Conservation (phyloP, 495 filamentous ascomycete genomes). For the Lasiosphaeriaceae sp. region DNA sequence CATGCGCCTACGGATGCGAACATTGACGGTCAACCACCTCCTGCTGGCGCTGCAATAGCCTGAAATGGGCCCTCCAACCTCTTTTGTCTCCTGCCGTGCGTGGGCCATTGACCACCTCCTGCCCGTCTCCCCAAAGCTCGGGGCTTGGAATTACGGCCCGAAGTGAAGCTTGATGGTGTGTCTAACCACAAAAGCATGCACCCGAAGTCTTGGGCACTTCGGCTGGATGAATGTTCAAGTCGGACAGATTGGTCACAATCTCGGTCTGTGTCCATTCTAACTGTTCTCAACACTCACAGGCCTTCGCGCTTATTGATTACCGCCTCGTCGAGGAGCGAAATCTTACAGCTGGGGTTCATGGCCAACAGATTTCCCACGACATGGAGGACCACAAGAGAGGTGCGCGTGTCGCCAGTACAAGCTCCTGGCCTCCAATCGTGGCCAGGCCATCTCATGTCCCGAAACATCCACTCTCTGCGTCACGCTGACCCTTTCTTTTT, state of each 20-base stretch:
- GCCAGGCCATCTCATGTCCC: not conserved
- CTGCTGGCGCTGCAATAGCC: constrained; percentile 5
- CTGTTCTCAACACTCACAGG: no score
- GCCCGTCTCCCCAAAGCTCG: not conserved
- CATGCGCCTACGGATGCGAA: no score
- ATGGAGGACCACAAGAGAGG: no score
- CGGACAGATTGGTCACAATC: no score
- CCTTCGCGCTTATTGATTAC: no score
- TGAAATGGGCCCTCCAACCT: constrained; percentile 1
- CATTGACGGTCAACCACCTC: not conserved
- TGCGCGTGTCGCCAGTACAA: not conserved
- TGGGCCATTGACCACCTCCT: not conserved
- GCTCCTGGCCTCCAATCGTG: not conserved
- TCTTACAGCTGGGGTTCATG: no score
- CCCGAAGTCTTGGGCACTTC: no score
- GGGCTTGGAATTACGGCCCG: not conserved
- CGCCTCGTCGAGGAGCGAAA: no score
- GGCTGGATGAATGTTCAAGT: no score
- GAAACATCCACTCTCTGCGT: not conserved
- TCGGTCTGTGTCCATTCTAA: no score
- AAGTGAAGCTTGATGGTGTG: not conserved
- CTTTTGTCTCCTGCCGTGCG: not conserved
- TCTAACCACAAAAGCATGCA: not conserved
- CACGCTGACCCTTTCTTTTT: not conserved
- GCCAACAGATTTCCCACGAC: no score